phyloP scores from a whole-genome alignment of 2,329 filamentous ascomycete species.

The Epichloe elymi region DNA sequence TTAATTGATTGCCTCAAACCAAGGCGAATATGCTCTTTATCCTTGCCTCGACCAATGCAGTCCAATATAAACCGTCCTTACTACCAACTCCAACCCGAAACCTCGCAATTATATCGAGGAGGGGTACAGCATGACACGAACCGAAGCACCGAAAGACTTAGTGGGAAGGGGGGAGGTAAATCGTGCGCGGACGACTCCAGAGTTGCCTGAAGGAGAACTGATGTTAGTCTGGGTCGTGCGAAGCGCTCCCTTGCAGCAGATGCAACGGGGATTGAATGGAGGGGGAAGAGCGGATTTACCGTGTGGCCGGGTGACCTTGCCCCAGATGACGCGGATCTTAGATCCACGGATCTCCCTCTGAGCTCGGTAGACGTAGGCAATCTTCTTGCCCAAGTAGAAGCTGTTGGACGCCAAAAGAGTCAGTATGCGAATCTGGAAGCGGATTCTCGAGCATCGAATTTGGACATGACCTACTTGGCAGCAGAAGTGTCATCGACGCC shows the following conservation, averaged over 20 bases:
- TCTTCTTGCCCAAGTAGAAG: conserved; percentile 98
- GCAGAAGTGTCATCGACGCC: conserved; percentile 83
- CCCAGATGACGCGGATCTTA: conserved; percentile 99
- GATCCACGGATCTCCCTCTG: conserved; percentile 90
- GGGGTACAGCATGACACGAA: conserved; percentile 96
- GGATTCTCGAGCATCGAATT: neutral
- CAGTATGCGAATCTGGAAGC: conserved; percentile 13
- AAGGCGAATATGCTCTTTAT: conserved; percentile 36
- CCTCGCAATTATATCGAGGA: conserved; percentile 73
- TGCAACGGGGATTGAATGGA: neutral
- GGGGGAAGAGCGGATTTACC: conserved; percentile 40
- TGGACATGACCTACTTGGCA: conserved; percentile 54
- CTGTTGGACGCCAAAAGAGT: conserved; percentile 19
- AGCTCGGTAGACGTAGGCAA: conserved; percentile 96
- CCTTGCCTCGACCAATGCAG: conserved; percentile 46
- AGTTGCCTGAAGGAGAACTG: conserved; percentile 58
- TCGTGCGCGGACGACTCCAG: conserved; percentile 92
- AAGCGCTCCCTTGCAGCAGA: neutral
- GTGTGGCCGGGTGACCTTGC: conserved; percentile 92
- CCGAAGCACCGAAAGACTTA: conserved; percentile 90
- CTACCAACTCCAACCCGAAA: conserved; percentile 46
- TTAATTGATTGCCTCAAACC: conserved; percentile 41
- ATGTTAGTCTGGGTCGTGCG: neutral
- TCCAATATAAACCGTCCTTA: conserved; percentile 49
- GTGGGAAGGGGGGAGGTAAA: conserved; percentile 93